Evolutionary conservation across 23 red algal genomes (phyloP), one percentile per base, ranked within the genome.

Genomic region (Cyanidium caldarium): DNA sequence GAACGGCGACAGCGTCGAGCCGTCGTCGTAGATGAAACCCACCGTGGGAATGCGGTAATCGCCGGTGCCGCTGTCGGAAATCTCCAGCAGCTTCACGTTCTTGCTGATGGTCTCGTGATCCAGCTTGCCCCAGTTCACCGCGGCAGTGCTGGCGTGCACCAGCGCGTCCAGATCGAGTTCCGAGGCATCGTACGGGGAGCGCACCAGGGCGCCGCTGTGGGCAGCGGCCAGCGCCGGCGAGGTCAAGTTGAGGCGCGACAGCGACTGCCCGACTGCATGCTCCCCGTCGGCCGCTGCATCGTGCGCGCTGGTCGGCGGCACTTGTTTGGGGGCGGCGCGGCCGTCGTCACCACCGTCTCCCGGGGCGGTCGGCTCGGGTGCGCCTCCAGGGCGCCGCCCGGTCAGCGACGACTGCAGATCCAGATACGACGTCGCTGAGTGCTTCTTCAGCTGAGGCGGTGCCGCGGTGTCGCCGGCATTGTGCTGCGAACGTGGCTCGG

Each of bases 101-200:
- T 94, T 94, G 15, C 89, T 82, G 40, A 94, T 35, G 20, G 78
- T 44, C 76, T 94, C 82, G 3, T 82, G 89, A 69, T 94, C 89
- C 57, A 94, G 73, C 45, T 77, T 77, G 15, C 75, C 74, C 89
- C 89, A 94, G 72, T 94, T 94, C 1, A 40, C 65, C 15, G 31
- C 37, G 13, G 33, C 17, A 19, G 65, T 26, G 2, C 2, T 68
- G 16, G 34, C 31, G 31, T 68, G 12, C 37, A 19, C 16, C 2
- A 31, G 16, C 25, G 65, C 12, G 65, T 68, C 65, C 29, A 68
- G 33, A 40, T 68, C 65, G 16, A 37, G 34, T 37, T 68, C 65
- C 12, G 37, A 40, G 14, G 29, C 65, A n/a, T n/a, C n/a, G n/a
- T n/a, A n/a, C n/a, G n/a, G n/a, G n/a, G n/a, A n/a, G n/a, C n/a